Evolutionary conservation across 805 yeast genomes (phyloP).

Genomic region (Schwanniomyces polymorphus): DNA sequence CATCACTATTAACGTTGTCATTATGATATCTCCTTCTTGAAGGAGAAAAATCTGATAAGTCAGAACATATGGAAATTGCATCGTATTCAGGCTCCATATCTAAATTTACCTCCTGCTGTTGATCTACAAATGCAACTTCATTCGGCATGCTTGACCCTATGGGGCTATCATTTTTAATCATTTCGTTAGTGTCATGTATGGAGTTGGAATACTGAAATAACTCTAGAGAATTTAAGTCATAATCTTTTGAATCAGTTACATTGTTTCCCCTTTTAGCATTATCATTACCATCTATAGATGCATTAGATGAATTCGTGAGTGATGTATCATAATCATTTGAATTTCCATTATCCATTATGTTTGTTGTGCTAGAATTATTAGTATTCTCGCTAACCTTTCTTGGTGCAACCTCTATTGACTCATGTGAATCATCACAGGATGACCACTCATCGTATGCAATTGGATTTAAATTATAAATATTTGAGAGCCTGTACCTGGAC

Average conservation of each 20-base stretch:
- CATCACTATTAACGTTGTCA: background rate
- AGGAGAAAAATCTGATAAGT: constrained; percentile 20
- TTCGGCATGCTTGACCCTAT: background rate
- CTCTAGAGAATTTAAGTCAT: background rate
- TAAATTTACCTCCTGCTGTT: background rate
- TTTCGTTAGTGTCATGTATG: background rate
- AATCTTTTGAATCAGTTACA: background rate
- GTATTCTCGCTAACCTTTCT: background rate
- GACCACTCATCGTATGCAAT: constrained; percentile 18
- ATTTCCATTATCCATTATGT: constrained; percentile 6
- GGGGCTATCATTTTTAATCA: background rate
- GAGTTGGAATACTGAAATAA: background rate
- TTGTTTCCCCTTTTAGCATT: background rate
- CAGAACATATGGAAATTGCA: constrained; percentile 20
- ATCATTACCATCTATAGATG: background rate
- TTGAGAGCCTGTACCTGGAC: constrained; percentile 39
- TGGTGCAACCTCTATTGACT: background rate
- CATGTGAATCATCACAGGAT: background rate
- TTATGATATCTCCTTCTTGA: constrained; percentile 3
- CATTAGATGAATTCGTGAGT: background rate
- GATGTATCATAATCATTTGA: background rate
- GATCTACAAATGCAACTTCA: constrained; percentile 5
- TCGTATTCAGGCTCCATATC: constrained; percentile 11
- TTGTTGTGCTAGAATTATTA: background rate
- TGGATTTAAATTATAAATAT: constrained; percentile 38